Percentiles rank a stretch among this genome's conserved stretches.
phyloP scores from a whole-genome alignment of 106 monocot species.

The Phalaenopsis equestris region DNA sequence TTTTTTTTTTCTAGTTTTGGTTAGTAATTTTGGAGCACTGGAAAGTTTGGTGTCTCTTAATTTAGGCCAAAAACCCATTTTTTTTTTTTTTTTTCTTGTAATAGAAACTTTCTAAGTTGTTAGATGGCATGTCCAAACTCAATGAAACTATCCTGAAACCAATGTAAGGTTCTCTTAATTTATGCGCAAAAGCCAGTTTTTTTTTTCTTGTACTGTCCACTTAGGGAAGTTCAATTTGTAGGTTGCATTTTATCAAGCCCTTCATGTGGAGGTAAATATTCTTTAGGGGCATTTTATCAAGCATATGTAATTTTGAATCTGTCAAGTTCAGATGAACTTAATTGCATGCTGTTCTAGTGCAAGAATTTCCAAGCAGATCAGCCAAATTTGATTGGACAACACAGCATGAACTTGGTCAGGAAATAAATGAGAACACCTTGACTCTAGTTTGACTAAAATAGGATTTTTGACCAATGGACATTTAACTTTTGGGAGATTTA shows the following conservation, averaged over 20 bases:
- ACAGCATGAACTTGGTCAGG: background rate
- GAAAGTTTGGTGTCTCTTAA: background rate
- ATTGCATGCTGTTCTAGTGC: background rate
- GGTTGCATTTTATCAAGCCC: background rate
- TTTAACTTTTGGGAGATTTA: background rate
- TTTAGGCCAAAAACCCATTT: too few species aligned
- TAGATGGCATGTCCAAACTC: too few species aligned
- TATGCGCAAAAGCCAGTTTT: too few species aligned
- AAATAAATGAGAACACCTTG: background rate
- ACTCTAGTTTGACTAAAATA: background rate
- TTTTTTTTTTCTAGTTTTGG: background rate
- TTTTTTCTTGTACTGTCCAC: background rate
- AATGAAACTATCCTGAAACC: too few species aligned
- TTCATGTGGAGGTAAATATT: background rate
- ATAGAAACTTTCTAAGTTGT: background rate
- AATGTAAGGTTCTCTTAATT: too few species aligned
- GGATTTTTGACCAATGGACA: background rate
- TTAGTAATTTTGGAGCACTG: background rate
- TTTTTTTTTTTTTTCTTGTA: too few species aligned
- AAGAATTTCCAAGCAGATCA: background rate
- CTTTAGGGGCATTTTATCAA: background rate
- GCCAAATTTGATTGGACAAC: background rate
- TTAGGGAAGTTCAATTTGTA: background rate
- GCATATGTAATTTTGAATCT: too few species aligned
- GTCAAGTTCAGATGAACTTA: background rate